Evolutionary conservation across 345 rosid genomes (phyloP), one percentile per base, ranked within the genome.

Genomic region (Ceriops zippeliana): DNA sequence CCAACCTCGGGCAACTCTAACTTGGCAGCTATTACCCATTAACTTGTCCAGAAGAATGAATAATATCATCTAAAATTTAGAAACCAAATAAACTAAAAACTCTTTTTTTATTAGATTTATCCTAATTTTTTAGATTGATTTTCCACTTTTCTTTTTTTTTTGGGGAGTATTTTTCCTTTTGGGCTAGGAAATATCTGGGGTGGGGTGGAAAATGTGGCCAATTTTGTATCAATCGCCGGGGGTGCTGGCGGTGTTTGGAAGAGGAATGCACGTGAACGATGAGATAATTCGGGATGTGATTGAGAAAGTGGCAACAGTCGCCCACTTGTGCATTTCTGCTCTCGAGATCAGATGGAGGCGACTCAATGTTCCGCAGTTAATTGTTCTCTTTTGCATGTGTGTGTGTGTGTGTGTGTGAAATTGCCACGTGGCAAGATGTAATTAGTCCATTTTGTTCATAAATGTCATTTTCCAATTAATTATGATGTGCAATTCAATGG

Each of bases 371-470:
- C 47, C 66, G 74, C 74, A 47, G 56, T 49, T 37, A 5, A 27
- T 5, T 34, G 3, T 35, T 46, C 47, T 30, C 24, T 16, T 11
- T 11, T 60, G 22, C 24, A 22, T 37, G 58, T 53, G 22, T 46
- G 34, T 7, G 26, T 11, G 53, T 31, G 28, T 37, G 58, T 53
- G 22, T 46, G 34, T 7, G 26, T 11, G 53, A 38, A 65, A 61
- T 47, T 9, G 52, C 52, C 37, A 61, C 69, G 61, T 75, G 73
- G 52, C 65, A 74, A 79, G 58, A 47, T 77, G 82, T 75, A 77
- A 70, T 75, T 72, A 72, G 4, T 49, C 34, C 5, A 24, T 51
- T 37, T 54, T 70, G 76, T 75, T 49, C 69, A 59, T 74, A 77
- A 47, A 47, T 65, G 66, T 17, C 46, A 24, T 66, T 49, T 60